These are phyloP conservation scores for Quercus phellos DNA, from an alignment of 331 rosid species.

Conservation along the genomic window DNA sequence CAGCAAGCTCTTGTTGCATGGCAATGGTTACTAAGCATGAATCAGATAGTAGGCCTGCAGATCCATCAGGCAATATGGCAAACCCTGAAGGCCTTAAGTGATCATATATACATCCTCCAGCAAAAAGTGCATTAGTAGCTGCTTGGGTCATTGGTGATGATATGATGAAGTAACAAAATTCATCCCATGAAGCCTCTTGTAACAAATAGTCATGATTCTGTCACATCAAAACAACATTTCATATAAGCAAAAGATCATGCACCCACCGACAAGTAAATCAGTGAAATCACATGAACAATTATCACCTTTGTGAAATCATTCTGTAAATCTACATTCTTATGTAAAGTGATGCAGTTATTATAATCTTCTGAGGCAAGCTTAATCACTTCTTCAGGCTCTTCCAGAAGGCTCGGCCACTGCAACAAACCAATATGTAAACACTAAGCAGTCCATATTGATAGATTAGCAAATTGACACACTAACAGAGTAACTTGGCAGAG, in stretches of 20 bases:
- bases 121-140: background rate
- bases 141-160: background rate
- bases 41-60: background rate
- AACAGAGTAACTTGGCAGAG: background rate
- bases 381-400: background rate
- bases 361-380: background rate
- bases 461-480: background rate
- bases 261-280: background rate
- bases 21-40: background rate
- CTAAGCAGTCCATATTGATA: background rate
- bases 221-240: background rate
- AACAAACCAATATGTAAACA: background rate
- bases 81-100: background rate
- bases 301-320: background rate
- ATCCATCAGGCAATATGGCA: background rate
- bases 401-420: constrained; percentile 16
- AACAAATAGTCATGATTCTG: background rate
- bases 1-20: background rate
- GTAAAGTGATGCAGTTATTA: background rate
- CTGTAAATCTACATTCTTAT: background rate
- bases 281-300: background rate
- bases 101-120: background rate
- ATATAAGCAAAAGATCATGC: background rate
- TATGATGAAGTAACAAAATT: background rate
- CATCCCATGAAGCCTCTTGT: background rate